Percentiles rank a stretch among this genome's conserved stretches.
Evolutionary conservation across 768 basidiomycete genomes (phyloP).

Genomic region (Phanerochaete carnosa): DNA sequence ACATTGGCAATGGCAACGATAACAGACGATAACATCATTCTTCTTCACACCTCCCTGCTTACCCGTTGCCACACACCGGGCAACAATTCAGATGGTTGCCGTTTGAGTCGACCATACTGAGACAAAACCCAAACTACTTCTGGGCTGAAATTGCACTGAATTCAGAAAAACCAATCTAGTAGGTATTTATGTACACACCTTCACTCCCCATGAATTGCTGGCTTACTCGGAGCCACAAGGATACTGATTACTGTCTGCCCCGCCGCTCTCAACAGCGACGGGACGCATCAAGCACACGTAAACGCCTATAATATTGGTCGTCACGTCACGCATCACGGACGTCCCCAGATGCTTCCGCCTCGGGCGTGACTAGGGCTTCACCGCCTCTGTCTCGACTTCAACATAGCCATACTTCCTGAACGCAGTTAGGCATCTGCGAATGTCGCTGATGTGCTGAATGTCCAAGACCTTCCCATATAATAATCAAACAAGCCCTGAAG

Average conservation of each 20-base stretch:
- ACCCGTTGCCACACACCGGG: conserved; percentile 1
- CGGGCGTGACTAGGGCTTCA: background rate
- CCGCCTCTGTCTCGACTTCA: background rate
- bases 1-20: conserved; percentile 1
- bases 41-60: background rate
- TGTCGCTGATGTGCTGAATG: background rate
- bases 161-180: no score
- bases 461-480: background rate
- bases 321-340: background rate
- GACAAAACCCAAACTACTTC: background rate
- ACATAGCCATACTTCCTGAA: background rate
- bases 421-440: background rate
- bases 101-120: background rate
- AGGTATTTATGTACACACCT: no score
- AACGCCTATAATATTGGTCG: background rate
- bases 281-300: background rate
- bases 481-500: background rate
- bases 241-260: no score
- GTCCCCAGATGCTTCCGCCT: background rate
- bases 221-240: no score
- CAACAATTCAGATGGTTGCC: conserved; percentile 3
- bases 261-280: no score
- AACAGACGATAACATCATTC: background rate
- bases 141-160: no score
- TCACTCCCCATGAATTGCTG: no score